Conservation (phyloP, 176 grass and related monocot genomes). For the Avena insularis region DNA sequence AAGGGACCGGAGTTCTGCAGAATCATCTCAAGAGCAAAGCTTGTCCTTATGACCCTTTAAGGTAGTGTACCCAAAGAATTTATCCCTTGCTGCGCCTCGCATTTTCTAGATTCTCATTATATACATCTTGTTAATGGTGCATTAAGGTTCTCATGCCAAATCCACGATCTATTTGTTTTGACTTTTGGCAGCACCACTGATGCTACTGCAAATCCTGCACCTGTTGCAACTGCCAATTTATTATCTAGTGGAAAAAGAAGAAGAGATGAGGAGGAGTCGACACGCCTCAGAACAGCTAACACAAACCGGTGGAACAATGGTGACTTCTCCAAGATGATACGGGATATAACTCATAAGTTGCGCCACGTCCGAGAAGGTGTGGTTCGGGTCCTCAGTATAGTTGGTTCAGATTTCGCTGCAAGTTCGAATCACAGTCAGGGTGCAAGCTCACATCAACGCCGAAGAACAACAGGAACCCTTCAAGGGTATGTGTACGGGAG, state of each 20-base stretch:
- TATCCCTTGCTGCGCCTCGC: not conserved
- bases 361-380: not conserved
- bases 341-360: not conserved
- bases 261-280: not conserved
- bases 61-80: not conserved
- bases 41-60: not conserved
- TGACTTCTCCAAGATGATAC: not conserved
- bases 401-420: not conserved
- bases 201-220: not conserved
- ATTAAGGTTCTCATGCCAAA: not conserved
- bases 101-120: not conserved
- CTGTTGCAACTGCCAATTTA: not conserved
- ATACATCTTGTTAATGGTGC: not conserved
- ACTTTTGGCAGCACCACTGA: not conserved
- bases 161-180: not conserved
- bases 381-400: not conserved
- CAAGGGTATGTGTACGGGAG: not conserved
- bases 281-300: not conserved
- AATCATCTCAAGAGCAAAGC: slow-evolving; percentile 28
- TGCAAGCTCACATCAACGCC: not conserved
- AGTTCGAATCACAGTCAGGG: not conserved
- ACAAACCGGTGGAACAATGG: not conserved
- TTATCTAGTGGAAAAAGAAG: not conserved
- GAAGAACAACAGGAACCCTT: not conserved
- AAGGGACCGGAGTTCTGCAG: not conserved